phyloP scores from a whole-genome alignment of 2,329 filamentous ascomycete species.

The Mycogone perniciosa region DNA sequence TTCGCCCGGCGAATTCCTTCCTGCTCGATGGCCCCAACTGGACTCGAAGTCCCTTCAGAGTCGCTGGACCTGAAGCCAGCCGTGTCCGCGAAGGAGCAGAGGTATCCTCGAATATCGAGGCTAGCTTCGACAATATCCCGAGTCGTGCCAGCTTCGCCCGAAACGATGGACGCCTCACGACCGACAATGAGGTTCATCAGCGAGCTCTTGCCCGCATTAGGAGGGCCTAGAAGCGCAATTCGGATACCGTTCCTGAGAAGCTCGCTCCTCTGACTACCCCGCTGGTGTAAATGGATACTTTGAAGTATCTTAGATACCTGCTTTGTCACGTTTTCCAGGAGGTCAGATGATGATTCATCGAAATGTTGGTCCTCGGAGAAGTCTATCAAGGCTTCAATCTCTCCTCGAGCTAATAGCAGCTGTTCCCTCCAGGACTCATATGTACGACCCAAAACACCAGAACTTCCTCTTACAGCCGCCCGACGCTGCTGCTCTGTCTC shows the following conservation, averaged over 20 bases:
- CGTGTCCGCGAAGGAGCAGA: slow-evolving; percentile 92
- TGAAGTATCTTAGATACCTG: slow-evolving; percentile 57
- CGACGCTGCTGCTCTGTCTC: slow-evolving; percentile 91
- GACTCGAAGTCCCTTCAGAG: slow-evolving; percentile 1
- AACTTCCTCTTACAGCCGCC: slow-evolving; percentile 73
- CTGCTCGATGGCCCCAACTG: slow-evolving; percentile 67
- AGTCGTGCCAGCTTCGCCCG: slow-evolving; percentile 85
- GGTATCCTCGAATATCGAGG: slow-evolving; percentile 81
- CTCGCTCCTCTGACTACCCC: slow-evolving; percentile 75
- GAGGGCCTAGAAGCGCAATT: slow-evolving; percentile 80
- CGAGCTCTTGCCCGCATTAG: slow-evolving; percentile 93
- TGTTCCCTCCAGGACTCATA: slow-evolving; percentile 80
- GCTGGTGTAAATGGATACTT: slow-evolving; percentile 62
- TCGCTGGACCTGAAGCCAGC: slow-evolving; percentile 67
- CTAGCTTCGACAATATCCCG: slow-evolving; percentile 89
- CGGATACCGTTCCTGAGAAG: slow-evolving; percentile 78
- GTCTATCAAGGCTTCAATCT: slow-evolving; percentile 92
- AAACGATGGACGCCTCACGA: slow-evolving; percentile 91
- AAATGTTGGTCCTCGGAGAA: slow-evolving; percentile 98
- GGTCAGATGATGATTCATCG: slow-evolving; percentile 70
- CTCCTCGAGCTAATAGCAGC: slow-evolving; percentile 74
- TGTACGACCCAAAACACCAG: slow-evolving; percentile 59
- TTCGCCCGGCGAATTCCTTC: slow-evolving; percentile 88
- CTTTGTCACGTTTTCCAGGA: slow-evolving; percentile 61
- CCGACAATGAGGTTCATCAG: slow-evolving; percentile 86